Percentiles rank a stretch among this genome's conserved stretches.
phyloP scores from a whole-genome alignment of 768 basidiomycete species.

The Mycena epipterygia region DNA sequence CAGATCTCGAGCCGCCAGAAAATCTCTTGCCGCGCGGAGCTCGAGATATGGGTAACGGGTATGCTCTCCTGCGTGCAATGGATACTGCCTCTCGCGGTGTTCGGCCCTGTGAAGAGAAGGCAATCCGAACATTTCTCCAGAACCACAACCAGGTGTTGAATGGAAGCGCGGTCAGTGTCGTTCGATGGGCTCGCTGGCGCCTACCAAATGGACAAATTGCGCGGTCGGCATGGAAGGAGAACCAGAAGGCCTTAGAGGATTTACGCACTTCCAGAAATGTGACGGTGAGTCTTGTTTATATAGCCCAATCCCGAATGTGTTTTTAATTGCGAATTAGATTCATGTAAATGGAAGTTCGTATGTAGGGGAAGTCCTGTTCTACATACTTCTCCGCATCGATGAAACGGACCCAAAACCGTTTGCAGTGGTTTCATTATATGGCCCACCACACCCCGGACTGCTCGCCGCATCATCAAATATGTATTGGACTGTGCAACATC shows the following conservation, averaged over 20 bases:
- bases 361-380: neutral
- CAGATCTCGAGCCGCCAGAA: slow-evolving; percentile 28
- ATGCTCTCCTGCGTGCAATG: slow-evolving; percentile 25
- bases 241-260: slow-evolving; percentile 1
- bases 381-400: neutral
- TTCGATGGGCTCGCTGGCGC: slow-evolving; percentile 36
- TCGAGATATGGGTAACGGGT: slow-evolving; percentile 30
- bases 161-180: neutral
- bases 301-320: neutral
- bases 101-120: neutral
- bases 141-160: neutral
- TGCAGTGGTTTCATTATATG: slow-evolving; percentile 27
- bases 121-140: neutral
- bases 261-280: slow-evolving; percentile 36
- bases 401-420: neutral
- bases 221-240: slow-evolving; percentile 36
- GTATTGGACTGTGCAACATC: slow-evolving; percentile 34
- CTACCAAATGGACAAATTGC: slow-evolving; percentile 43
- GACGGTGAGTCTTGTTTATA: neutral
- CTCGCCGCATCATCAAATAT: slow-evolving; percentile 37
- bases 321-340: neutral
- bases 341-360: neutral
- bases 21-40: slow-evolving; percentile 23
- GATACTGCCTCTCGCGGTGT: neutral
- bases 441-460: slow-evolving; percentile 34